Evolutionary conservation across 1,139 yeast genomes (phyloP), one percentile per base, ranked within the genome.

Genomic region (Debaryomycetaceae sp.): DNA sequence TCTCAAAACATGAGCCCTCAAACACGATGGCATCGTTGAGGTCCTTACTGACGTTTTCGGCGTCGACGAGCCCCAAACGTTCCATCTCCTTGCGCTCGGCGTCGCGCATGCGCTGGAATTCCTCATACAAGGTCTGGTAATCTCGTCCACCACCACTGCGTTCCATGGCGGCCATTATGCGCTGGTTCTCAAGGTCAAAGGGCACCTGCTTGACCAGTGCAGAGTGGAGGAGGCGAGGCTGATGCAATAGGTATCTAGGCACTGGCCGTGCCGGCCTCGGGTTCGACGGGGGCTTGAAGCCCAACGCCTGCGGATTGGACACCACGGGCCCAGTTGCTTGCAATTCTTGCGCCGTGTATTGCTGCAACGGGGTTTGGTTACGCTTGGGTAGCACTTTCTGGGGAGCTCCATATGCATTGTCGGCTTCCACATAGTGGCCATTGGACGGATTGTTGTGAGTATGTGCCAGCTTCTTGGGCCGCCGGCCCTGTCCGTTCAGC

Each of bases 1-100:
- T 91, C 41, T 86, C 95, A 27, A 65, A 55, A 57, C 98, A 93
- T 0, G 95, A 75, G 3, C 99, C 99, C 38, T 75, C 76, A 49
- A 93, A 93, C 1, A 71, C 56, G 31, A 89, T 86, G 2, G 98
- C 98, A 42, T 89, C 95, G 38, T 75, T 79, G 19, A 93, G 65
- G 37, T 82, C 79, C 51, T 89, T 88, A 27, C 88, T 76, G 1
- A 75, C 77, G 43, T 86, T 88, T 43, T 88, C 95, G 25, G 81
- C 83, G 54, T 93, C 98, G 3, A 93, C 96, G 9, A 88, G 61
- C 1, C 95, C 94, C 32, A 78, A 61, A 1, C 62, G 56, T 48
- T 89, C 96, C 96, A 91, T 89, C 37, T 77, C 70, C 32, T 61
- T 61, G 37, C 98, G 63, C 56, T 91, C 98, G 5, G 53, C 53